Conservation (phyloP, 371 early-diverging fungal genomes). For the Dichotomocladium elegans region DNA sequence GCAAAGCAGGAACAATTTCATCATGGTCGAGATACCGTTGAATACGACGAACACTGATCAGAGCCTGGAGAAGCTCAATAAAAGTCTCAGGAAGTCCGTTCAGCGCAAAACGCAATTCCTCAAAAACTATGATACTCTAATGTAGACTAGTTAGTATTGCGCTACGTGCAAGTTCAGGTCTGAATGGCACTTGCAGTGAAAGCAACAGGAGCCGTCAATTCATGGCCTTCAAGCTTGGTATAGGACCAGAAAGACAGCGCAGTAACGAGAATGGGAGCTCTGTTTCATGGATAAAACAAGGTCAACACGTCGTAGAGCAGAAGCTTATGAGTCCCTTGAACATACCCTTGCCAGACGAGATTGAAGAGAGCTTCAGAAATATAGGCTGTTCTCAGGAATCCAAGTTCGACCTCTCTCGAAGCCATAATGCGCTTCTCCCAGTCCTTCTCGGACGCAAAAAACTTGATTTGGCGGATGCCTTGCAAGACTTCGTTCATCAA, state of each 20-base stretch:
- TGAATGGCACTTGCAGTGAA: slow-evolving; percentile 42
- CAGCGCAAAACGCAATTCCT: slow-evolving; percentile 51
- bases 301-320: too few relatives aligned
- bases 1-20: slow-evolving; percentile 54
- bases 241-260: slow-evolving; percentile 53
- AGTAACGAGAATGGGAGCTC: slow-evolving; percentile 56
- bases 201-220: slow-evolving; percentile 59
- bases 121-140: slow-evolving; percentile 47
- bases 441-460: slow-evolving; percentile 59
- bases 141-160: not conserved
- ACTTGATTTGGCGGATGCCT: slow-evolving; percentile 71
- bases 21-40: slow-evolving; percentile 68
- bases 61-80: slow-evolving; percentile 37
- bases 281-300: slow-evolving; percentile 3
- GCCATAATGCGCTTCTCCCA: slow-evolving; percentile 42
- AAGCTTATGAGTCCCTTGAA: too few relatives aligned
- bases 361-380: slow-evolving; percentile 21
- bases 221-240: slow-evolving; percentile 51
- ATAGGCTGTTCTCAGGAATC: slow-evolving; percentile 35
- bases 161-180: not conserved
- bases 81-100: slow-evolving; percentile 55
- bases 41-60: slow-evolving; percentile 56
- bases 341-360: slow-evolving; percentile 38
- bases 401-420: slow-evolving; percentile 49
- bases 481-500: slow-evolving; percentile 58